These are phyloP conservation scores for Corynespora cassiicola DNA, from an alignment of 2,329 filamentous ascomycete species.

Conservation along the genomic window DNA sequence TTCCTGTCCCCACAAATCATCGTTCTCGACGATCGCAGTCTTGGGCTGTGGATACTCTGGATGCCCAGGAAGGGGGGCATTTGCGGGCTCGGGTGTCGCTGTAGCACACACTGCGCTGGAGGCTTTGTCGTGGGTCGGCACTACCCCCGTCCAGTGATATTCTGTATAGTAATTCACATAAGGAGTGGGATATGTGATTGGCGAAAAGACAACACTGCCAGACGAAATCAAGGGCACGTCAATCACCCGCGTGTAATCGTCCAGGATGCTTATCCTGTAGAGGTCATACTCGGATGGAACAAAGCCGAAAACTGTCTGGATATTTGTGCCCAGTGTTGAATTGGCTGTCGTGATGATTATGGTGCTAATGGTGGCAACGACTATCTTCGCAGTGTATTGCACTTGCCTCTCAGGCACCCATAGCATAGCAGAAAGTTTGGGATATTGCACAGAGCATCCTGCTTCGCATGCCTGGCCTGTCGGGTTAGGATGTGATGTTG, in stretches of 20 bases:
- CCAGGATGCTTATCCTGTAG: conserved; percentile 8
- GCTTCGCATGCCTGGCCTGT: no score
- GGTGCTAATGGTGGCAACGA: conserved; percentile 20
- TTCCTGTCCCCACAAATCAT: conserved; percentile 13
- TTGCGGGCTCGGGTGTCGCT: conserved; percentile 9
- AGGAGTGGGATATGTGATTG: conserved; percentile 21
- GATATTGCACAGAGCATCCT: no score
- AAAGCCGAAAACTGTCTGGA: conserved; percentile 6
- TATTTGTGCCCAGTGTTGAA: neutral
- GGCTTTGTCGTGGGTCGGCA: conserved; percentile 18
- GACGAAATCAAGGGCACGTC: conserved; percentile 10
- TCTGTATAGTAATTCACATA: conserved; percentile 20
- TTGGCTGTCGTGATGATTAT: conserved; percentile 9
- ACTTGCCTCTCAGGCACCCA: conserved; percentile 26
- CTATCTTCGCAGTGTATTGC: conserved; percentile 19
- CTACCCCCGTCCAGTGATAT: conserved; percentile 22
- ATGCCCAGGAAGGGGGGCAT: conserved; percentile 12
- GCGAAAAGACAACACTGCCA: conserved; percentile 1
- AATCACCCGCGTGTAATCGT: conserved; percentile 12
- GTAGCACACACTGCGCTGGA: conserved; percentile 16
- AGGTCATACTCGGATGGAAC: conserved; percentile 14
- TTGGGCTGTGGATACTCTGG: conserved; percentile 23
- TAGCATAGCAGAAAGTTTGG: conserved; percentile 8
- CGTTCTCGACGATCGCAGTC: conserved; percentile 4
- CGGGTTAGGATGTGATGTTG: no score